Base-by-base conservation (phyloP, 139 green algal genomes). In the Cymbomonas tetramitiformis region DNA sequence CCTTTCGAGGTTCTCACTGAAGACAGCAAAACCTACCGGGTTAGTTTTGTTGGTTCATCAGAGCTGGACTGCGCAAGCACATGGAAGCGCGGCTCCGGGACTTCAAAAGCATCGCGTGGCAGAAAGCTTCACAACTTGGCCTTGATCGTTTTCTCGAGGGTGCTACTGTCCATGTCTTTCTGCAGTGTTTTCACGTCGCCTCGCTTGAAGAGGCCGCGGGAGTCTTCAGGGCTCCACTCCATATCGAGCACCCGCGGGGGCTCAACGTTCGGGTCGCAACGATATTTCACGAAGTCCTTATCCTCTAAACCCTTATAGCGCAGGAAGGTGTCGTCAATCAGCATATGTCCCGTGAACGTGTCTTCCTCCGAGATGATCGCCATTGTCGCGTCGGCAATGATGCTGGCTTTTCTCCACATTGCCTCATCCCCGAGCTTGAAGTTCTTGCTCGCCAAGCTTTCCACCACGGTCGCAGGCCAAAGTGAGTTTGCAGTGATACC, bases 401-500 rank as follows among this genome's bases (percentile, higher is more conserved):
- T 62, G 24, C 12, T 31, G n/a, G 55, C 55, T 21, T 62, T 62
- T 9, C 55, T 29, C 55, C 55, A 62, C 7, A 24, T 51, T 2
- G 31, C 10, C 10, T 28, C 12, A 31, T 62, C 55, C 5, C 55
- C 55, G 38, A 62, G 38, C 39, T 62, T 15, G 43, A 62, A 62
- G 21, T 62, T 62, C 7, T 52, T 26, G 1, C 21, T 31, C 55
- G 55, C 55, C 9, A 53, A 43, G 23, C 25, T 46, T 30, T 62
- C 55, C 9, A 62, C 40, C n/a, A 62, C 43, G n/a, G 55, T 62
- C 38, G 55, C 55, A 21, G 55, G 55, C 55, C 55, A 62, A 28
- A 62, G 40, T 30, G 39, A 23, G 39, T 62, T 51, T 29, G 19
- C 55, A 3, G 55, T 53, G 40, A 62, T 33, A 12, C 30, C 21